Evolutionary conservation across 1,284 basidiomycete species (phyloP).

Genomic region (Butyriboletus appendiculatus): DNA sequence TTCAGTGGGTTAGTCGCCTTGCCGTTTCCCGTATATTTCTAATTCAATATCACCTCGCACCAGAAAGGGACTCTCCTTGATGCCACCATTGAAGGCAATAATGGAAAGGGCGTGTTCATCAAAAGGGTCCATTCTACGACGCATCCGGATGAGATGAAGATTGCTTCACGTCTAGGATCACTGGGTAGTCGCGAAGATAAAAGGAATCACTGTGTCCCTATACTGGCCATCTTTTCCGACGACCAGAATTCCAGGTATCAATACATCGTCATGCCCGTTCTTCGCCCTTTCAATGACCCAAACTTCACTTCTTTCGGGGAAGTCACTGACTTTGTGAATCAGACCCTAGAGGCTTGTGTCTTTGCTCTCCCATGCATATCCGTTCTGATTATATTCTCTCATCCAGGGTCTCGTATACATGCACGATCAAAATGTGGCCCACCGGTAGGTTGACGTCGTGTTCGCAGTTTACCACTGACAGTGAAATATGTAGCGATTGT

Average conservation of each 20-base stretch:
- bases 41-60: too few relatives aligned
- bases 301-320: background rate
- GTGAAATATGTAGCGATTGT: background rate
- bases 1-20: background rate
- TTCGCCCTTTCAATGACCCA: background rate
- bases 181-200: fast-evolving
- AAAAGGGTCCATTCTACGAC: slow-evolving; percentile 1
- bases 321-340: background rate
- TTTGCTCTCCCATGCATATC: fast-evolving
- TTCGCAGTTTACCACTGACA: background rate
- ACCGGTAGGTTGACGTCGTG: background rate
- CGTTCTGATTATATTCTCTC: background rate
- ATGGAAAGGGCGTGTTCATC: slow-evolving; percentile 12
- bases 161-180: slow-evolving; percentile 12
- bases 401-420: background rate
- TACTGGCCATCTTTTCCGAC: slow-evolving; percentile 7
- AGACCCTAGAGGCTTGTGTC: background rate
- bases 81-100: background rate
- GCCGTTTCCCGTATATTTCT: fast-evolving
- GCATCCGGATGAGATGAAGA: slow-evolving; percentile 3
- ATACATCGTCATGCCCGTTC: background rate
- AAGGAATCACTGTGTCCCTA: slow-evolving; percentile 9
- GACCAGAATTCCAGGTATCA: background rate
- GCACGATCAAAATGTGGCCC: background rate
- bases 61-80: slow-evolving; percentile 9